Conservation (phyloP, 257 asterid species). For the Lavandula angustifolia region DNA sequence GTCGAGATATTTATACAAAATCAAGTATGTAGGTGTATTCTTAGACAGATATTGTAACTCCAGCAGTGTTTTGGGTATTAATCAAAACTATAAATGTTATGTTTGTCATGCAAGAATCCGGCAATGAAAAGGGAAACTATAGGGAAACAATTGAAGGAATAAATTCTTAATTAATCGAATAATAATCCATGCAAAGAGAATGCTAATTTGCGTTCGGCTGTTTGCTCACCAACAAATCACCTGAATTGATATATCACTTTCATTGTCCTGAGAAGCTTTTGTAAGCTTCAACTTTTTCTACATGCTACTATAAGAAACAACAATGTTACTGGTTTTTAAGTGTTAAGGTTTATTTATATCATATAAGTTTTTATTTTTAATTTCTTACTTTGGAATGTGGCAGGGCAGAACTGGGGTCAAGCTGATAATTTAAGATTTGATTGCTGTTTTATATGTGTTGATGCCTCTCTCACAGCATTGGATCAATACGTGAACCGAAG, state of each 20-base stretch:
- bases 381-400: slow-evolving; percentile 51
- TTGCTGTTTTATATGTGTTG: slow-evolving; percentile 82
- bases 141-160: too few relatives aligned
- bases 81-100: too few relatives aligned
- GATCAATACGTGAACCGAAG: slow-evolving; percentile 77
- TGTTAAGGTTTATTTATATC: slow-evolving; percentile 12
- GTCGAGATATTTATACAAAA: background rate
- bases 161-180: too few relatives aligned
- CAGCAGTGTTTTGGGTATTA: background rate
- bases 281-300: background rate
- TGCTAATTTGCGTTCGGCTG: too few relatives aligned
- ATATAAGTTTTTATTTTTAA: background rate
- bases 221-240: too few relatives aligned
- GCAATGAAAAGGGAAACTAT: too few relatives aligned
- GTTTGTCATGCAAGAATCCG: too few relatives aligned
- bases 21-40: background rate
- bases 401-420: slow-evolving; percentile 99
- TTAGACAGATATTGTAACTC: background rate
- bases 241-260: too few relatives aligned
- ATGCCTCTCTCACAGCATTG: slow-evolving; percentile 77
- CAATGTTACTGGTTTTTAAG: background rate
- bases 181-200: too few relatives aligned
- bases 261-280: background rate
- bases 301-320: background rate
- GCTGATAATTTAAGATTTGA: slow-evolving; percentile 66